These are phyloP conservation scores for Acrocalymma vagum DNA, from an alignment of 2,329 filamentous ascomycete genomes.

Conservation along the genomic window DNA sequence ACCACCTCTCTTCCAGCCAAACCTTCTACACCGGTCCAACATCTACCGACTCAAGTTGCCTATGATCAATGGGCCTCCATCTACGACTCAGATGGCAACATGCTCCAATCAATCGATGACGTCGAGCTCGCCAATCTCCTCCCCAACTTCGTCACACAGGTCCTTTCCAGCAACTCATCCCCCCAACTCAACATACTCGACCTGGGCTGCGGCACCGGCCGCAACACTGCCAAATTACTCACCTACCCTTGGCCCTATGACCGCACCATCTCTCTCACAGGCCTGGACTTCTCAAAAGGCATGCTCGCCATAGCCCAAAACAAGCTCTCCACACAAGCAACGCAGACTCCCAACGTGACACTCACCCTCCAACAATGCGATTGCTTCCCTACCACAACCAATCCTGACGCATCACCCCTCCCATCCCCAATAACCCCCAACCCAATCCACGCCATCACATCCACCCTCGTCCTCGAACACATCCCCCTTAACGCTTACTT, in stretches of 20 bases:
- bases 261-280: constrained; percentile 53
- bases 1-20: constrained; percentile 13
- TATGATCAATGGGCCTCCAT: constrained; percentile 62
- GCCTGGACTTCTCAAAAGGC: constrained; percentile 63
- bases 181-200: constrained; percentile 60
- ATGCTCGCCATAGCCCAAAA: constrained; percentile 65
- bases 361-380: constrained; percentile 34
- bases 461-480: constrained; percentile 72
- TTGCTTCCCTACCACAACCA: constrained; percentile 34
- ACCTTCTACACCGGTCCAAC: constrained; percentile 33
- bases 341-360: not conserved
- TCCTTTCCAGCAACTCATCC: constrained; percentile 18
- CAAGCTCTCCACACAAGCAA: constrained; percentile 35
- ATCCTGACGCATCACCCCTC: constrained; percentile 27
- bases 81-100: constrained; percentile 73
- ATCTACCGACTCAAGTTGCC: constrained; percentile 52
- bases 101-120: constrained; percentile 71
- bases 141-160: constrained; percentile 54
- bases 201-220: constrained; percentile 71
- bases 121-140: constrained; percentile 62
- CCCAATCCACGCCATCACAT: constrained; percentile 59
- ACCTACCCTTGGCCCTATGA: constrained; percentile 34
- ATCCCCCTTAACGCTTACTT: constrained; percentile 64
- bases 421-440: constrained; percentile 19
- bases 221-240: constrained; percentile 66